Percentiles rank a stretch among this genome's conserved stretches.
Evolutionary conservation across 441 rosid genomes (phyloP).

Genomic region (Mallotus repandus): DNA sequence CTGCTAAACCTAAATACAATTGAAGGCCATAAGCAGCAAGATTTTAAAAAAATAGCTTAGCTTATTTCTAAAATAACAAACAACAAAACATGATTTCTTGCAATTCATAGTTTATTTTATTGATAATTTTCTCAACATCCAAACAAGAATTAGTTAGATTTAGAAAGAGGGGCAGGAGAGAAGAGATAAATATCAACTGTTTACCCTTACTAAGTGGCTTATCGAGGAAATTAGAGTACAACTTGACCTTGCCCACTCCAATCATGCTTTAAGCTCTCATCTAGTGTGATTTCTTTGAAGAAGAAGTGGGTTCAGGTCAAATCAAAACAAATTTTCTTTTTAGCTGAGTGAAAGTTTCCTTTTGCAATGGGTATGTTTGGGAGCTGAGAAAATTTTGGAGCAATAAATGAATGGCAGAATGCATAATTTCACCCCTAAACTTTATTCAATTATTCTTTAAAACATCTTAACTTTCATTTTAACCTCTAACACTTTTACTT

Average conservation of each 20-base stretch:
- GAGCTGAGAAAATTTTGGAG: too few species aligned
- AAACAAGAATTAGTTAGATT: neutral
- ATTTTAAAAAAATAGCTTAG: neutral
- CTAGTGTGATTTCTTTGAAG: too few species aligned
- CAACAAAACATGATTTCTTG: too few species aligned
- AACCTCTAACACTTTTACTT: too few species aligned
- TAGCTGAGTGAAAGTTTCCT: too few species aligned
- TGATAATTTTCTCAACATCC: neutral
- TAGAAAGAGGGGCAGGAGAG: neutral
- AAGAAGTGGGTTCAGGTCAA: too few species aligned
- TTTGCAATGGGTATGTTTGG: too few species aligned
- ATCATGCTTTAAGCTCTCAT: slow-evolving; percentile 47
- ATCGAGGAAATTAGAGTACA: slow-evolving; percentile 87
- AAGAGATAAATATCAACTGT: slow-evolving; percentile 62
- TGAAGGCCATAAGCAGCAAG: neutral
- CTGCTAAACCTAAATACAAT: neutral
- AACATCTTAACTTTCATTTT: too few species aligned
- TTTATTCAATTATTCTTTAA: too few species aligned
- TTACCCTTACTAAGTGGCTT: slow-evolving; percentile 97
- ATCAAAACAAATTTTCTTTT: too few species aligned
- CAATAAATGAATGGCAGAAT: too few species aligned
- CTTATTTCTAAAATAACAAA: neutral
- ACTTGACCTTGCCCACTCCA: slow-evolving; percentile 93
- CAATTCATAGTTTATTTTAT: neutral
- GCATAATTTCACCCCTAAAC: too few species aligned